phyloP scores from a whole-genome alignment of 2,329 filamentous ascomycete genomes.

The Fusarium siculi region DNA sequence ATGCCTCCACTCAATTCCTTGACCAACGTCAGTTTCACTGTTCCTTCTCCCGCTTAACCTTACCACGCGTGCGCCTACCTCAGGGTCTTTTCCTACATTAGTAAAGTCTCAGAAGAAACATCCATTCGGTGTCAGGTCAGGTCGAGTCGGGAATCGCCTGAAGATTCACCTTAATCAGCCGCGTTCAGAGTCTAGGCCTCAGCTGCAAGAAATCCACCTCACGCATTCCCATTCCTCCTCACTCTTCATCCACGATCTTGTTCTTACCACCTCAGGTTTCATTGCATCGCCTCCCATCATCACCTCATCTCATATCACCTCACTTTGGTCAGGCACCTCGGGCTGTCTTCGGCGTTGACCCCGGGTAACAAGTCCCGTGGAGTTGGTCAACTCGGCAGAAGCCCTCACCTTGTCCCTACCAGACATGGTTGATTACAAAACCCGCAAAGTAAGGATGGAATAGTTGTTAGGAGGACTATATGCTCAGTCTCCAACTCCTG shows the following conservation, averaged over 20 bases:
- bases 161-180: conserved; percentile 2
- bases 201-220: background rate
- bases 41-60: conserved; percentile 8
- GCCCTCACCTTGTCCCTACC: conserved; percentile 1
- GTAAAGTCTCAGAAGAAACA: background rate
- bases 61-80: background rate
- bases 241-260: background rate
- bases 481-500: conserved; percentile 13
- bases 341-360: conserved; percentile 5
- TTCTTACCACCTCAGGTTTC: background rate
- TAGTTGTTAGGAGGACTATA: conserved; percentile 22
- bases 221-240: background rate
- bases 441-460: conserved; percentile 23
- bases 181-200: conserved; percentile 1
- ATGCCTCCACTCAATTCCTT: conserved; percentile 22
- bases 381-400: conserved; percentile 5
- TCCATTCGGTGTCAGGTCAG: background rate
- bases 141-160: background rate
- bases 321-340: background rate
- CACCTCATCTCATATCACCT: conserved; percentile 15
- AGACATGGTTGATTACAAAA: conserved; percentile 37
- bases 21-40: conserved; percentile 2
- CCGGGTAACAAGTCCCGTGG: background rate
- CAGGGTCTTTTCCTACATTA: conserved; percentile 1
- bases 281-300: conserved; percentile 4